Percentiles rank a stretch among this genome's conserved stretches.
phyloP scores from a whole-genome alignment of 768 basidiomycete species.

The Multifurca ochricompacta region DNA sequence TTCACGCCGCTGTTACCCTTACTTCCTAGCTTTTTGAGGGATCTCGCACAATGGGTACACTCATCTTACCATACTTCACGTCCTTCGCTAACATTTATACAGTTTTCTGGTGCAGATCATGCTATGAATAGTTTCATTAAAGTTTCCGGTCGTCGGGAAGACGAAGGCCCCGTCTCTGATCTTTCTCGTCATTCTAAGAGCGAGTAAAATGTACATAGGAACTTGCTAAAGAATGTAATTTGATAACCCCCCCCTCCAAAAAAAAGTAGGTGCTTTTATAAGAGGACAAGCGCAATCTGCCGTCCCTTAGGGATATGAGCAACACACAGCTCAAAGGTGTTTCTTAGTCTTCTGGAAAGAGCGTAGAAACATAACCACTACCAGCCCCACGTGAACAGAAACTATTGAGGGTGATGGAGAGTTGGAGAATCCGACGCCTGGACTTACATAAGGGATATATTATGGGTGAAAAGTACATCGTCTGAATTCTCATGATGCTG shows the following conservation, averaged over 20 bases:
- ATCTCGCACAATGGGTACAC: constrained; percentile 68
- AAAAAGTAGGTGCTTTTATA: background rate
- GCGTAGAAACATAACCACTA: too few relatives aligned
- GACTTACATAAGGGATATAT: background rate
- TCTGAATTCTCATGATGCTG: background rate
- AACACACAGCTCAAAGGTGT: background rate
- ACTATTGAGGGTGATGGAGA: background rate
- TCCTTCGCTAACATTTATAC: background rate
- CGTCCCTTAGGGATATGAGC: background rate
- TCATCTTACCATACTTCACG: background rate
- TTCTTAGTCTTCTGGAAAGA: background rate
- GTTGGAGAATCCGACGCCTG: background rate
- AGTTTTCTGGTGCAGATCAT: constrained; percentile 65
- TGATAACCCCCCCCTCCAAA: too few relatives aligned
- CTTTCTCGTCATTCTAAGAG: constrained; percentile 6
- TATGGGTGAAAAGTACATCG: background rate
- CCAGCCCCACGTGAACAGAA: too few relatives aligned
- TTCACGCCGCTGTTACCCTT: constrained; percentile 46
- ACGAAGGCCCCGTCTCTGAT: constrained; percentile 9
- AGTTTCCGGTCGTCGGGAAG: constrained; percentile 18
- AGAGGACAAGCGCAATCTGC: background rate
- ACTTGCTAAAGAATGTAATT: background rate
- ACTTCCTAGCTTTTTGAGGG: constrained; percentile 66
- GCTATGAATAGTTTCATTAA: constrained; percentile 66
- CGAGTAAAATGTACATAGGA: constrained; percentile 3